A percentile compares a stretch with the other conserved stretches of the same genome.
These are phyloP conservation scores for Conringia planisiliqua DNA, from an alignment of 345 rosid species.

Conservation along the genomic window DNA sequence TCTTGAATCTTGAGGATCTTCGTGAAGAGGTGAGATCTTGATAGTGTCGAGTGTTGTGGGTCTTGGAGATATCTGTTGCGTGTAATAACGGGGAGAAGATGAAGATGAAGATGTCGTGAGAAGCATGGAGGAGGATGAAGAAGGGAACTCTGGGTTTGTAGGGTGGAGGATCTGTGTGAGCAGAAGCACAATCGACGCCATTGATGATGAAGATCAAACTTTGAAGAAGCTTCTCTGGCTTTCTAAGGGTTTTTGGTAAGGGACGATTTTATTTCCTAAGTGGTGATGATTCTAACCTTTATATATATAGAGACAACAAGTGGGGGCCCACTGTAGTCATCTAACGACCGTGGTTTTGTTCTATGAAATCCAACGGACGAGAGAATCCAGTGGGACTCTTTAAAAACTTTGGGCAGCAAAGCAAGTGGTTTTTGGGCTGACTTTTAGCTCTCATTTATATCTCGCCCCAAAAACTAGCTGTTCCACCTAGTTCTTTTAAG, in stretches of 20 bases:
- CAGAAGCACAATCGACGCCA: slow-evolving; percentile 37
- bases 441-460: slow-evolving; percentile 24
- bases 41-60: slow-evolving; percentile 2
- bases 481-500: background rate
- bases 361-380: background rate
- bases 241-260: slow-evolving; percentile 6
- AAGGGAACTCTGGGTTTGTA: slow-evolving; percentile 14
- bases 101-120: slow-evolving; percentile 6
- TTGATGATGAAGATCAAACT: slow-evolving; percentile 4
- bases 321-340: background rate
- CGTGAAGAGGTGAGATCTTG: slow-evolving; percentile 25
- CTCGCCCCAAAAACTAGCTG: slow-evolving; percentile 25
- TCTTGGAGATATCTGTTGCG: slow-evolving; percentile 12
- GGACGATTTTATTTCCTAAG: background rate
- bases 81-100: background rate
- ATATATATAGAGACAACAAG: background rate
- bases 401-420: slow-evolving; percentile 3
- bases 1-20: slow-evolving; percentile 36
- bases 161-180: slow-evolving; percentile 34
- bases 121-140: slow-evolving; percentile 3
- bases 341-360: slow-evolving; percentile 11
- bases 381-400: background rate
- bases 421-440: slow-evolving; percentile 21
- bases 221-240: background rate
- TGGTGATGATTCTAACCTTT: background rate